phyloP scores from a whole-genome alignment of 1,284 basidiomycete genomes.

The Leccinum holopus region DNA sequence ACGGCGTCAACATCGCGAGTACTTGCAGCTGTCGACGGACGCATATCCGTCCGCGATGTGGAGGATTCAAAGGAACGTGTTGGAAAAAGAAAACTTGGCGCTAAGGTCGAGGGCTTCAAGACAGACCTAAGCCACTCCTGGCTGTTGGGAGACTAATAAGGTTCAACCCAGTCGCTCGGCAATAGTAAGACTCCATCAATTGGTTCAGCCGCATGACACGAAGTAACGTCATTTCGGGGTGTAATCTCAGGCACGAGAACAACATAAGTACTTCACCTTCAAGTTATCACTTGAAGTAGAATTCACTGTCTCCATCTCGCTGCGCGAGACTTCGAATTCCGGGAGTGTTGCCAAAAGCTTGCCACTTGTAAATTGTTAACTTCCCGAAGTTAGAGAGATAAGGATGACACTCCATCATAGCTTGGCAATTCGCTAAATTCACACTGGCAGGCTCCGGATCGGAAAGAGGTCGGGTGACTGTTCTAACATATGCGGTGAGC shows the following conservation, averaged over 20 bases:
- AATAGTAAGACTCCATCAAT: not conserved
- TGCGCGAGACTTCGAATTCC: not conserved
- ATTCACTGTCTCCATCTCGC: not conserved
- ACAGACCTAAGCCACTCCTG: not conserved
- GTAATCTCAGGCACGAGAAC: not conserved
- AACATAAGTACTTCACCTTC: not conserved
- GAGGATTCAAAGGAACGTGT: not conserved
- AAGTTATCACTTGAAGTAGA: not conserved
- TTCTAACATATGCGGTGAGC: not conserved
- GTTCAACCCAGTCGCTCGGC: not conserved
- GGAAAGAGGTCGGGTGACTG: not conserved
- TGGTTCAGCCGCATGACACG: not conserved
- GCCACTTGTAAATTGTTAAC: not conserved
- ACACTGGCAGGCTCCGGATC: not conserved
- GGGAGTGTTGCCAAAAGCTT: not conserved
- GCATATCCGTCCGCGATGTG: slow-evolving; percentile 11
- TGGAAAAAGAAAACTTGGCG: not conserved
- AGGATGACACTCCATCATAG: not conserved
- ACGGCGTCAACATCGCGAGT: slow-evolving; percentile 10
- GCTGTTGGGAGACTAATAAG: not conserved
- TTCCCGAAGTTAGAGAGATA: not conserved
- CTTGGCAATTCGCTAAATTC: not conserved
- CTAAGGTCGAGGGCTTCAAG: not conserved
- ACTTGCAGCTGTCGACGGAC: slow-evolving; percentile 13
- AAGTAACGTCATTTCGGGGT: not conserved